Base-by-base conservation (phyloP, 2,329 filamentous ascomycete genomes). In the Scytalidium lignicola region DNA sequence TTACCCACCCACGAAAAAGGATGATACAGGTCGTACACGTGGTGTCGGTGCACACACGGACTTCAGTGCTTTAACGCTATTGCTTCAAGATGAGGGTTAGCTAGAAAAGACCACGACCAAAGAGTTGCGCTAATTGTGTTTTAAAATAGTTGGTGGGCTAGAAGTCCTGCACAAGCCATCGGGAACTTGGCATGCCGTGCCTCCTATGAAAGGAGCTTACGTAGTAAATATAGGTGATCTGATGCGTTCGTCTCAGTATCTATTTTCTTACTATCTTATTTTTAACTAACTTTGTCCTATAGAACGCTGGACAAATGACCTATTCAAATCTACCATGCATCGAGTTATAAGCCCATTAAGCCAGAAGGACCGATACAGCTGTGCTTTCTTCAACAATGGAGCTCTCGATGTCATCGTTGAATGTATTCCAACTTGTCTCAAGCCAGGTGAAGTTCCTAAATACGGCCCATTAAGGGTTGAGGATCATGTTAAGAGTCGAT, bases 381-480 rank as follows among this genome's bases (percentile, higher is more conserved):
- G 79, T n/a, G 73, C 75, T 0, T 75, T 79, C 51, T 79, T 79
- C 59, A 71, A 76, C 44, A 71, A 74, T 44, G 76, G 75, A 26
- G 23, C 23, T 26, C 23, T 26, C 10, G 23, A 26, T 26, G 23
- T 26, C 6, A 10, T 26, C 10, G 23, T 26, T 10, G 23, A 26
- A 10, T 26, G 23, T 26, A 26, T 26, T 10, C 23, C 23, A 6
- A 26, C 23, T 10, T 26, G 23, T 26, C 23, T 26, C 23, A 26
- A 26, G 23, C 23, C 23, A 10, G 23, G 23, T 26, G 23, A 26
- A 10, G 10, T 10, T 26, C 23, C 23, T 26, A 26, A 26, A 26
- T 26, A 26, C 23, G 23, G 23, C 6, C 23, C 23, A 10, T 26
- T 26, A 10, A 26, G 10, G 23, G 23, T 26, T 26, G 23, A 26